Conservation (phyloP, 2,329 filamentous ascomycete genomes). For the Monosporascus ibericus region DNA sequence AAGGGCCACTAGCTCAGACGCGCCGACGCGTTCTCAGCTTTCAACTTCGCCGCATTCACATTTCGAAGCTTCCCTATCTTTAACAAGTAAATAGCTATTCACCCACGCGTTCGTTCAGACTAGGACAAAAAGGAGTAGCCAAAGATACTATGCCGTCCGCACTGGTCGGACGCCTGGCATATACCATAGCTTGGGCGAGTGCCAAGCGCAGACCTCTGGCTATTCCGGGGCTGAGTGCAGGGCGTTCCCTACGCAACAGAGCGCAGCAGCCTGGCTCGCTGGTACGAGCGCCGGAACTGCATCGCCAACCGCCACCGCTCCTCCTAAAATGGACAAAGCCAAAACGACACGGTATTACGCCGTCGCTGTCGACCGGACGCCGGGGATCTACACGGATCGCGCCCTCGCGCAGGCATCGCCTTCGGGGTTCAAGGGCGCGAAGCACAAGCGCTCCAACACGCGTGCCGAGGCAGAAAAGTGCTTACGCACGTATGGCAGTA, state of each 20-base stretch:
- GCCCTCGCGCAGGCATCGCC: neutral
- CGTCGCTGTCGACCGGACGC: neutral
- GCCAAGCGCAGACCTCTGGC: slow-evolving; percentile 5
- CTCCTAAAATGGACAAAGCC: neutral
- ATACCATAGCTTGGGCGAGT: slow-evolving; percentile 13
- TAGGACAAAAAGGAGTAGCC: neutral
- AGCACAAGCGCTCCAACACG: neutral
- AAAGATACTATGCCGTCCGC: slow-evolving; percentile 16
- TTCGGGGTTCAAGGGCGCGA: neutral
- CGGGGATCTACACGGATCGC: slow-evolving; percentile 1
- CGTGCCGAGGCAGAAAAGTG: neutral
- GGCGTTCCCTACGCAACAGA: slow-evolving; percentile 5
- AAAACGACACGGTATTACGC: neutral
- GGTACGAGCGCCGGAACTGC: neutral
- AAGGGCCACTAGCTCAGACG: too few species aligned
- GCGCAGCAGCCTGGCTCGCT: slow-evolving; percentile 4
- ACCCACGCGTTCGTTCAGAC: too few species aligned
- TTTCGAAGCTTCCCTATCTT: too few species aligned
- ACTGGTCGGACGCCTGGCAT: slow-evolving; percentile 13
- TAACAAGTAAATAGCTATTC: too few species aligned
- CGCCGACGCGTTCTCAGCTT: too few species aligned
- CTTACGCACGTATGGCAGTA: neutral
- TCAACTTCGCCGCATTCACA: too few species aligned
- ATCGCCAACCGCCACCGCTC: neutral
- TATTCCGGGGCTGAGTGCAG: slow-evolving; percentile 6